Evolutionary conservation across 2,329 filamentous ascomycete species (phyloP).

Genomic region (Bipolaris oryzae): DNA sequence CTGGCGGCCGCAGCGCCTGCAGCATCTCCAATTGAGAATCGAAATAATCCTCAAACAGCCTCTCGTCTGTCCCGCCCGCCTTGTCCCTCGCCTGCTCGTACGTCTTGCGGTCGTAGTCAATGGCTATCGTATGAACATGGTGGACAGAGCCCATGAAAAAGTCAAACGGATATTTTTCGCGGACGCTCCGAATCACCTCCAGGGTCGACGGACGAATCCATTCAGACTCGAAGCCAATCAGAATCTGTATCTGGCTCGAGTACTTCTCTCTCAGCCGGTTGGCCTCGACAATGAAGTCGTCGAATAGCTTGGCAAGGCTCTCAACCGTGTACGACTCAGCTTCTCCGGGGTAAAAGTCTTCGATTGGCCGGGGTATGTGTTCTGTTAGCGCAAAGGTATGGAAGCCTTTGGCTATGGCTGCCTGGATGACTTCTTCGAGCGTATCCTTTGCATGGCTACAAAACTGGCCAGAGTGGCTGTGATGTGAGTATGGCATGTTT

Average conservation of each 20-base stretch:
- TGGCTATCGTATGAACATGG: slow-evolving; percentile 83
- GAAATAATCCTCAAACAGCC: slow-evolving; percentile 83
- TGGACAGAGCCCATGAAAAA: slow-evolving; percentile 94
- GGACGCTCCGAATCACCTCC: slow-evolving; percentile 63
- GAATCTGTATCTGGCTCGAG: slow-evolving; percentile 71
- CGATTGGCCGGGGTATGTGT: slow-evolving; percentile 83
- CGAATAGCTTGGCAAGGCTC: slow-evolving; percentile 59
- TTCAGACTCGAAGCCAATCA: slow-evolving; percentile 91
- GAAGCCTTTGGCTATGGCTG: slow-evolving; percentile 79
- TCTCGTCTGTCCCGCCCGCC: slow-evolving; percentile 63
- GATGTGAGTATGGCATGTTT: slow-evolving; percentile 92
- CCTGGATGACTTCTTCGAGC: slow-evolving; percentile 81
- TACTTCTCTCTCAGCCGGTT: slow-evolving; percentile 73
- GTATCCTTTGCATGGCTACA: slow-evolving; percentile 84
- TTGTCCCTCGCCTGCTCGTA: slow-evolving; percentile 67
- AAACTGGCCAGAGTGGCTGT: slow-evolving; percentile 97
- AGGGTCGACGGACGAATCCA: slow-evolving; percentile 79
- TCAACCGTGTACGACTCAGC: slow-evolving; percentile 52
- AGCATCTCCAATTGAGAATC: slow-evolving; percentile 88
- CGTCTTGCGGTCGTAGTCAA: slow-evolving; percentile 77
- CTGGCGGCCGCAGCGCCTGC: slow-evolving; percentile 68
- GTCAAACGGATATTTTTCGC: slow-evolving; percentile 71
- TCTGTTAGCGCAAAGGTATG: slow-evolving; percentile 87
- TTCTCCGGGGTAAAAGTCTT: slow-evolving; percentile 93
- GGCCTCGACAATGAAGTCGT: slow-evolving; percentile 78